Conservation (phyloP, 108 stramenopile genomes). For the Epipyxis sp. region DNA sequence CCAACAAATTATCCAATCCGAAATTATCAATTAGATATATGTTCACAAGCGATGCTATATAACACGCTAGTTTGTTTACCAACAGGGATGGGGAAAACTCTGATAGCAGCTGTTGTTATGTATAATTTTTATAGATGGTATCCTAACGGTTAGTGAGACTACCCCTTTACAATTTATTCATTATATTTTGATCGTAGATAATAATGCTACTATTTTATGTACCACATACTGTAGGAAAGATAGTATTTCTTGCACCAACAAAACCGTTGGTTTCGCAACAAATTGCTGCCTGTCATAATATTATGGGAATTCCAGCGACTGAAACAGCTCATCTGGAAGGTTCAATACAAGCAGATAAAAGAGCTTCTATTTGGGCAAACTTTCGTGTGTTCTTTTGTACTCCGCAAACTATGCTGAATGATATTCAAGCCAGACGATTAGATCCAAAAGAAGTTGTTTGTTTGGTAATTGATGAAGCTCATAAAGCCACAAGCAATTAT, state of each 20-base stretch:
- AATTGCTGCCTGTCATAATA: constrained; percentile 78
- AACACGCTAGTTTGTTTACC: constrained; percentile 93
- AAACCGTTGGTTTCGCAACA: constrained; percentile 91
- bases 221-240: neutral
- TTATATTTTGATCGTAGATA: constrained; percentile 41
- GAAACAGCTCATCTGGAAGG: constrained; percentile 37
- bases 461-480: constrained; percentile 93
- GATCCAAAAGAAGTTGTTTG: constrained; percentile 64
- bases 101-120: constrained; percentile 96
- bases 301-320: constrained; percentile 56
- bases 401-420: constrained; percentile 87
- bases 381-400: constrained; percentile 91
- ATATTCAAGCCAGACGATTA: constrained; percentile 63
- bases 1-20: constrained; percentile 76
- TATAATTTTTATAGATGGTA: constrained; percentile 84
- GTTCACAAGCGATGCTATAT: constrained; percentile 63
- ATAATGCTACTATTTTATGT: neutral
- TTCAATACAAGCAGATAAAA: constrained; percentile 30
- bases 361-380: constrained; percentile 58
- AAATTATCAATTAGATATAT: constrained; percentile 77
- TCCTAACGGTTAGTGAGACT: constrained; percentile 52
- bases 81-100: constrained; percentile 96
- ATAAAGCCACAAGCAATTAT: constrained; percentile 86
- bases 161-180: constrained; percentile 61
- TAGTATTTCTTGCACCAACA: constrained; percentile 79